These are phyloP conservation scores for Lepidium africanum DNA, from an alignment of 345 rosid species.

Conservation along the genomic window DNA sequence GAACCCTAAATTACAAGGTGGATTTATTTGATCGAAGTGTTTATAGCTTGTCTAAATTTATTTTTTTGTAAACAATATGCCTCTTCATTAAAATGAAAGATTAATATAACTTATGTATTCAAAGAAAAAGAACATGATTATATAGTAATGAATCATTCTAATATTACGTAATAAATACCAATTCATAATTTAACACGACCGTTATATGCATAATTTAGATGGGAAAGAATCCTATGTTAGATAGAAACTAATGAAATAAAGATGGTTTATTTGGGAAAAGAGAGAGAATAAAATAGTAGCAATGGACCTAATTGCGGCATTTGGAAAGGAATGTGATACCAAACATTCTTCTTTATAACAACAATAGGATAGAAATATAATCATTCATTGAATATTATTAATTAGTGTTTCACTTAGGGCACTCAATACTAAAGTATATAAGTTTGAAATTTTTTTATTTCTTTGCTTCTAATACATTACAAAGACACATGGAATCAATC, in stretches of 20 bases:
- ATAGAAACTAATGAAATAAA: background rate
- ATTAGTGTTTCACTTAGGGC: background rate
- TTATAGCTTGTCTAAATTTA: no score
- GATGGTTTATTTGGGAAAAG: background rate
- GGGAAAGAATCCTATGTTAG: constrained; percentile 3
- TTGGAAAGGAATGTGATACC: constrained; percentile 27
- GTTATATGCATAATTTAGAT: background rate
- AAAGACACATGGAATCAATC: constrained; percentile 25
- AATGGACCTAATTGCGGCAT: constrained; percentile 16
- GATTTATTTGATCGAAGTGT: no score
- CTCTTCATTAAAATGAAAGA: no score
- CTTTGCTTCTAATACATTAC: constrained; percentile 31
- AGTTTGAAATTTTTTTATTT: background rate
- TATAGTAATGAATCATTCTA: background rate
- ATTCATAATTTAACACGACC: background rate
- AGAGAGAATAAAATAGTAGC: background rate
- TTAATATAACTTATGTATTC: no score
- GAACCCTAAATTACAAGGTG: no score
- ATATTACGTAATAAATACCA: background rate
- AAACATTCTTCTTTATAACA: constrained; percentile 13
- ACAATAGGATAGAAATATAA: background rate
- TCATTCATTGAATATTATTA: background rate
- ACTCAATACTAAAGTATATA: constrained; percentile 2
- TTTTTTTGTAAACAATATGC: no score
- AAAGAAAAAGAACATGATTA: no score